Conservation (phyloP, 2,329 filamentous ascomycete species). For the Neonectria magnoliae region DNA sequence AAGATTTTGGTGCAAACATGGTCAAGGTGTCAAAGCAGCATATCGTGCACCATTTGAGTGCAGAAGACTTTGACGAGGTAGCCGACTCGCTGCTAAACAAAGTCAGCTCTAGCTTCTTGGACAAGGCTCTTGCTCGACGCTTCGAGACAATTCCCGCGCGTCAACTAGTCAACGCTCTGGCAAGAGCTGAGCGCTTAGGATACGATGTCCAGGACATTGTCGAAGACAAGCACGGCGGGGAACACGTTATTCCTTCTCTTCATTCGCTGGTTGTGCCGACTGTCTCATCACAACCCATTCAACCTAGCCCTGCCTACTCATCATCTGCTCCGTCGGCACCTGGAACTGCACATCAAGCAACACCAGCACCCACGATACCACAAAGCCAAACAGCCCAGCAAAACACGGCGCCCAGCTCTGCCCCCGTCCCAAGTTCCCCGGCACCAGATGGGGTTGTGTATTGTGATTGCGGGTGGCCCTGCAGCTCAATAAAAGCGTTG, state of each 20-base stretch:
- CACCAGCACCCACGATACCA: background rate
- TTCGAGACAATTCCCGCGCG: constrained; percentile 64
- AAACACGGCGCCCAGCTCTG: background rate
- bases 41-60: constrained; percentile 53
- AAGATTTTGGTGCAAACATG: constrained; percentile 58
- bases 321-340: constrained; percentile 8
- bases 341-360: background rate
- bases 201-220: constrained; percentile 63
- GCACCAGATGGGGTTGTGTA: constrained; percentile 30
- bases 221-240: constrained; percentile 49
- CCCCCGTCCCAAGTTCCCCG: too few relatives aligned
- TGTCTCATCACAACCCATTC: constrained; percentile 3
- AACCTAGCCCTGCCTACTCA: constrained; percentile 9
- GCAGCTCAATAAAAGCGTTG: constrained; percentile 45
- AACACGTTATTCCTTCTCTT: constrained; percentile 51
- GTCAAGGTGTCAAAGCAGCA: constrained; percentile 53
- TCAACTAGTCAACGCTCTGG: constrained; percentile 65
- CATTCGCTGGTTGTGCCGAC: constrained; percentile 26
- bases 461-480: constrained; percentile 50
- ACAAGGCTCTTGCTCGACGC: constrained; percentile 61
- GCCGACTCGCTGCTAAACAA: constrained; percentile 56
- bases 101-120: constrained; percentile 61
- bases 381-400: background rate
- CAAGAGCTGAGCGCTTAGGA: constrained; percentile 65
- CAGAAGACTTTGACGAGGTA: constrained; percentile 57